phyloP scores from a whole-genome alignment of 768 basidiomycete genomes.

The Favolaschia claudopus region DNA sequence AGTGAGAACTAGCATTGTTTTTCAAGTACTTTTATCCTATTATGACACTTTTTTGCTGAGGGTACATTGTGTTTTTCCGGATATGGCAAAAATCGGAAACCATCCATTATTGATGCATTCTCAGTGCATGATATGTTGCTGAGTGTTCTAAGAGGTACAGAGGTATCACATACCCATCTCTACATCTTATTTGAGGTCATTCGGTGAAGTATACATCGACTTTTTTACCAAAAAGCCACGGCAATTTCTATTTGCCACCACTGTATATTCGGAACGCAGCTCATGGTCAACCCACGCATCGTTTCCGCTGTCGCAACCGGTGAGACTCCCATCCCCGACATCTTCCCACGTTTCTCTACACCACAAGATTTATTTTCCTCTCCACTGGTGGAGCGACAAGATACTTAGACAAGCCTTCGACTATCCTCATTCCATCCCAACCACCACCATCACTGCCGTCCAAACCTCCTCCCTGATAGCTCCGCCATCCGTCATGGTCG shows the following conservation, averaged over 20 bases:
- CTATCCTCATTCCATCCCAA: not conserved
- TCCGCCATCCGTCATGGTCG: not conserved
- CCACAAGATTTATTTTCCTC: not conserved
- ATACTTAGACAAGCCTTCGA: not conserved
- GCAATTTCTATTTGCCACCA: not conserved
- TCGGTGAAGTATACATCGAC: not conserved
- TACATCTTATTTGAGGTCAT: too few species aligned
- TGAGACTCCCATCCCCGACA: not conserved
- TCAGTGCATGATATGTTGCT: too few species aligned
- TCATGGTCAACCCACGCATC: not conserved
- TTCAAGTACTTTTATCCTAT: too few species aligned
- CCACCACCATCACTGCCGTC: not conserved
- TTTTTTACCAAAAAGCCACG: not conserved
- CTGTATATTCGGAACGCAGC: not conserved
- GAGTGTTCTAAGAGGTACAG: too few species aligned
- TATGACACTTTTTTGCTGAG: too few species aligned
- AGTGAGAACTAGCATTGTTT: too few species aligned
- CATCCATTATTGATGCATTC: too few species aligned
- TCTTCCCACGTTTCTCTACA: not conserved
- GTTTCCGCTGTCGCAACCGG: not conserved
- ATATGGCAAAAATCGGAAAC: too few species aligned
- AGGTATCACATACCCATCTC: too few species aligned
- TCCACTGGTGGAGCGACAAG: not conserved
- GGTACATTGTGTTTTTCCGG: too few species aligned
- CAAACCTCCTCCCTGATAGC: not conserved